phyloP scores from a whole-genome alignment of 1,284 basidiomycete genomes.

The Amylostereum areolatum region DNA sequence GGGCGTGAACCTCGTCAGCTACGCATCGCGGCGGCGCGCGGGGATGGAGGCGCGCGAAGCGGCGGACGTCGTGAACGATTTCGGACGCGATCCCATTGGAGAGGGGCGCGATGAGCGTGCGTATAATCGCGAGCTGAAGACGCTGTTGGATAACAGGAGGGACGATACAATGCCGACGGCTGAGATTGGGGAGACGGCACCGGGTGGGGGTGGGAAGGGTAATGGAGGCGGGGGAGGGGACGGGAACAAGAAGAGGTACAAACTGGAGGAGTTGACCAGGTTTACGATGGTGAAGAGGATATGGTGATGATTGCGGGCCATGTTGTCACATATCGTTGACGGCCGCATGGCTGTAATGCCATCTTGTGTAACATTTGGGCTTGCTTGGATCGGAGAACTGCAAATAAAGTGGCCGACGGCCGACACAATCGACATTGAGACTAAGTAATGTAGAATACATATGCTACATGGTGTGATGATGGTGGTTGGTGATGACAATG shows the following conservation, averaged over 20 bases:
- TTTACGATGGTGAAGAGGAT: conserved; percentile 95
- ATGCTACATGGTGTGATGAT: no score
- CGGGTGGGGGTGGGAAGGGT: conserved; percentile 13
- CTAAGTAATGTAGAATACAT: no score
- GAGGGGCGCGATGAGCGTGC: conserved; percentile 83
- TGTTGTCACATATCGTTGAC: not conserved
- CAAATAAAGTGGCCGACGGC: no score
- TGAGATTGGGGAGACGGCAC: conserved; percentile 63
- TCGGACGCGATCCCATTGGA: conserved; percentile 80
- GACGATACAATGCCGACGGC: conserved; percentile 66
- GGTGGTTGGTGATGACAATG: no score
- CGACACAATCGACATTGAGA: no score
- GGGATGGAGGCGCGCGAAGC: conserved; percentile 73
- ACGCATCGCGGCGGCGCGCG: conserved; percentile 67
- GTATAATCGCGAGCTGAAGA: conserved; percentile 77
- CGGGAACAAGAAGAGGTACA: conserved; percentile 55
- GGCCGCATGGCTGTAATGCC: not conserved
- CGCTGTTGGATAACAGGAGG: conserved; percentile 56
- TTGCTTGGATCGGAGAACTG: not conserved
- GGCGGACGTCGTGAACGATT: conserved; percentile 76
- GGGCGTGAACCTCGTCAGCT: conserved; percentile 81
- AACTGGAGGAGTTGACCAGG: conserved; percentile 80
- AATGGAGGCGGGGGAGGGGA: conserved; percentile 22
- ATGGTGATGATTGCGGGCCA: conserved; percentile 48
- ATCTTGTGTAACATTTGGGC: not conserved